A percentile compares a stretch with the other conserved stretches of the same genome.
phyloP scores from a whole-genome alignment of 2,329 filamentous ascomycete species.

The Colletotrichum lupini region DNA sequence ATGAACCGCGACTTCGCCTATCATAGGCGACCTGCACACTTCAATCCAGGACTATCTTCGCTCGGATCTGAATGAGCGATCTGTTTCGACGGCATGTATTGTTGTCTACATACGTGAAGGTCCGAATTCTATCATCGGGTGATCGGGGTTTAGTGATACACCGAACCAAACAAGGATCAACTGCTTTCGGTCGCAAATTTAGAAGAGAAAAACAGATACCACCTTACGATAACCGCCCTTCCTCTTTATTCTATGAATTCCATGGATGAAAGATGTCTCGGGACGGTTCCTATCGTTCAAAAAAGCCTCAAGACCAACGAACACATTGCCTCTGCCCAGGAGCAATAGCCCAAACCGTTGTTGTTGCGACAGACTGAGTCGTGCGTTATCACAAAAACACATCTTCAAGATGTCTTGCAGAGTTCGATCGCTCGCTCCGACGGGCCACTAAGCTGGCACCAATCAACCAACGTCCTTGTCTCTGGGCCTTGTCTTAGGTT shows the following conservation, averaged over 20 bases:
- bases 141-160: not conserved
- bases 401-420: not conserved
- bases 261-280: too few species aligned
- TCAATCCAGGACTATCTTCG: not conserved
- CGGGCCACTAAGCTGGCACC: not conserved
- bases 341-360: not conserved
- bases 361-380: not conserved
- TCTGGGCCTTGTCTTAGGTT: too few species aligned
- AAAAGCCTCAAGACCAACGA: not conserved
- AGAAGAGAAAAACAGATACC: not conserved
- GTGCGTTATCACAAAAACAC: not conserved
- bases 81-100: not conserved
- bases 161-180: not conserved
- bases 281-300: too few species aligned
- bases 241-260: not conserved
- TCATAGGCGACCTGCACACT: too few species aligned
- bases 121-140: not conserved
- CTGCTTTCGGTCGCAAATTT: too few species aligned
- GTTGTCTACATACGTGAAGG: not conserved
- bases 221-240: not conserved
- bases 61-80: not conserved
- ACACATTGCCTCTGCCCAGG: not conserved
- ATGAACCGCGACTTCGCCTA: not conserved
- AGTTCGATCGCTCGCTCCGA: not conserved
- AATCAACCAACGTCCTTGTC: not conserved